phyloP scores from a whole-genome alignment of 345 rosid genomes.

The Jatropha curcas region DNA sequence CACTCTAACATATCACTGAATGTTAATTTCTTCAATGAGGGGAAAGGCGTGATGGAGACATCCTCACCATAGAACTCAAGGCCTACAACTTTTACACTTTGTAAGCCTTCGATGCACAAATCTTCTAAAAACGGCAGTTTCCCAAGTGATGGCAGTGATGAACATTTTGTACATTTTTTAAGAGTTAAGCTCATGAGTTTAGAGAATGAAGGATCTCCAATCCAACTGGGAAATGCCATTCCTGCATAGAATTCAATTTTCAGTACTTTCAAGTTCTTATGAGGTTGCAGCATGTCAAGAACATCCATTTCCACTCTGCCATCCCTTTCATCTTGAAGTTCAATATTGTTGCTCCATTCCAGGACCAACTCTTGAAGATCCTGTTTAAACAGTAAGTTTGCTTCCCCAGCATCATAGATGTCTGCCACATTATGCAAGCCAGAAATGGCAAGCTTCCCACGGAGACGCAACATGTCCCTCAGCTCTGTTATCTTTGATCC shows the following conservation, averaged over 20 bases:
- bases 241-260: background rate
- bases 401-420: background rate
- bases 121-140: background rate
- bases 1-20: constrained; percentile 1
- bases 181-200: background rate
- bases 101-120: background rate
- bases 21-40: background rate
- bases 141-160: background rate
- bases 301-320: background rate
- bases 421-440: constrained; percentile 7
- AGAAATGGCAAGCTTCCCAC: background rate
- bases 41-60: background rate
- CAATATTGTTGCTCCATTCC: background rate
- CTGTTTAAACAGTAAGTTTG: background rate
- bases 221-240: background rate
- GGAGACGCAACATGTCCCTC: constrained; percentile 5
- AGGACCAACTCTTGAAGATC: background rate
- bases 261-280: background rate
- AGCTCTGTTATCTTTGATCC: background rate
- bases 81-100: background rate
- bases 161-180: background rate
- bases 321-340: background rate
- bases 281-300: background rate
- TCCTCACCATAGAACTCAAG: constrained; percentile 1
- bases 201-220: background rate